A percentile compares a stretch with the other conserved stretches of the same genome.
These are phyloP conservation scores for Starmerella vitae DNA, from an alignment of 805 yeast species.

Conservation along the genomic window DNA sequence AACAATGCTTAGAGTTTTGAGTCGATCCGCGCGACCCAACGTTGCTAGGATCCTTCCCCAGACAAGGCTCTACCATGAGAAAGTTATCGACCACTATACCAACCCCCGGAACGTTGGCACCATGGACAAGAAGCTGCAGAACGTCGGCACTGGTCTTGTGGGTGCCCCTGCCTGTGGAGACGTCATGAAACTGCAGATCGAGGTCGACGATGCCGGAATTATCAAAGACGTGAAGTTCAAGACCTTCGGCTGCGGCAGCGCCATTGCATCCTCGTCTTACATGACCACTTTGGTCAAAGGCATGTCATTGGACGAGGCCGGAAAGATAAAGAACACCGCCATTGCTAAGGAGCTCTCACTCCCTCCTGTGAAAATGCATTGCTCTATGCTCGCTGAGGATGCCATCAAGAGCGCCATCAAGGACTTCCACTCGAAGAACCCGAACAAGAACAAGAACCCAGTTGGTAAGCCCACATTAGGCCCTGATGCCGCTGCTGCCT, in stretches of 20 bases:
- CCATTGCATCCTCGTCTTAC: conserved; percentile 90
- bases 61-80: conserved; percentile 57
- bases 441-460: conserved; percentile 33
- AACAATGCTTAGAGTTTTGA: neutral
- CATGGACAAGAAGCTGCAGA: conserved; percentile 55
- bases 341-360: conserved; percentile 88
- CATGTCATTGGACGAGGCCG: conserved; percentile 85
- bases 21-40: neutral
- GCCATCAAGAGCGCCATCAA: conserved; percentile 95
- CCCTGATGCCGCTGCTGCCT: conserved; percentile 31
- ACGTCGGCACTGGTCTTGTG: conserved; percentile 93
- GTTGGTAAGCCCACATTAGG: conserved; percentile 37
- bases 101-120: conserved; percentile 97
- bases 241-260: conserved; percentile 98
- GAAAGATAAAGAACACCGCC: conserved; percentile 78
- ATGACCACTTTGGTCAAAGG: conserved; percentile 94
- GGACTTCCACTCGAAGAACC: conserved; percentile 80
- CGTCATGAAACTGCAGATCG: conserved; percentile 93
- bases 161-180: conserved; percentile 99
- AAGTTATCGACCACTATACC: conserved; percentile 89
- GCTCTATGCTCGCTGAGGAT: conserved; percentile 98
- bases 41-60: neutral
- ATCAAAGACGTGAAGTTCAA: conserved; percentile 93
- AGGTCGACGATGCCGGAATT: conserved; percentile 82
- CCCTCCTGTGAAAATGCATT: conserved; percentile 95